Evolutionary conservation across 371 early-diverging fungal species (phyloP), one percentile per base, ranked within the genome.

Genomic region (Syncephalastrum contaminatum): DNA sequence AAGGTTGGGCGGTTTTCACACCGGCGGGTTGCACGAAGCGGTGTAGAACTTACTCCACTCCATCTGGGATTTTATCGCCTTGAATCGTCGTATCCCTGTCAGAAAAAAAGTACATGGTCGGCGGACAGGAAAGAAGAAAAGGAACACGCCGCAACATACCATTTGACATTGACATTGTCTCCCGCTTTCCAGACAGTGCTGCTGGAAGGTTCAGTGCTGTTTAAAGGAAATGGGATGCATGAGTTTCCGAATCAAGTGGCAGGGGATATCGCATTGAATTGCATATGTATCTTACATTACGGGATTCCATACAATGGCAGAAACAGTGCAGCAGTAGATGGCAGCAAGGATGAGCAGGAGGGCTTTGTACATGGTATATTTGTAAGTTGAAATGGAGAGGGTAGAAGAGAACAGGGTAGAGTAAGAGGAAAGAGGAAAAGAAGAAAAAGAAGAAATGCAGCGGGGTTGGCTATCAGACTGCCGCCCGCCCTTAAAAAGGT

Each of bases 121-220:
- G 21, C 22, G 16, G 2, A 43, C 10, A 49, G 10, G 36, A 50
- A 41, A 4, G 19, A 20, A 43, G 4, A 14, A 14, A 43, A 7
- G 7, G 4, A 18, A 45, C 0, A n/a, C 10, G 21, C 0, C 22
- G 25, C 24, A 15, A 18, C 43, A 8, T 58, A 48, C 66, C 66
- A 66, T 48, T 55, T 46, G 12, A 66, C 66, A n/a, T 56, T 59
- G 25, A 55, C 62, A 0, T 16, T 48, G 16, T 53, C 21, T 24
- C 66, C 66, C n/a, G 66, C 62, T 44, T 54, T 50, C 66, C 66
- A 66, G n/a, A 54, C 50, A 12, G 62, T 56, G 39, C 18, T 46
- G 5, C 25, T 25, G 43, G 54, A 51, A 10, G 66, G 66, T 8
- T 25, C 27, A 12, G 54, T 52, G 20, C 59, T 61, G 42, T 43